These are phyloP conservation scores for Silene conica DNA, from an alignment of 148 eudicot genomes.

Conservation along the genomic window DNA sequence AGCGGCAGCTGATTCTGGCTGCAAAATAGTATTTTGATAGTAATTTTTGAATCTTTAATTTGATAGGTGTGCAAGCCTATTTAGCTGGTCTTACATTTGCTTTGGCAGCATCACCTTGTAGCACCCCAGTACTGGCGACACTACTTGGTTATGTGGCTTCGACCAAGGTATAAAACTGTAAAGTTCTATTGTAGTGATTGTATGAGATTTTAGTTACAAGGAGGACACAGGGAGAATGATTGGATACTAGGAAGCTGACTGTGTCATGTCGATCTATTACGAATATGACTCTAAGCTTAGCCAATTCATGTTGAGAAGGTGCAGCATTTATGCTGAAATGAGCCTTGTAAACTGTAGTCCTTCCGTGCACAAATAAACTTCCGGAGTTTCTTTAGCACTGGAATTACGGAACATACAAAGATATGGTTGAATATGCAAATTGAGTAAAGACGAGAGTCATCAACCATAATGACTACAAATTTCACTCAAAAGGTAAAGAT, in stretches of 20 bases:
- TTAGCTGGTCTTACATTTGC: slow-evolving; percentile 98
- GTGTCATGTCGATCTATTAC: background rate
- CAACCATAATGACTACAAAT: background rate
- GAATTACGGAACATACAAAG: background rate
- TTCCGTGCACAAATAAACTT: background rate
- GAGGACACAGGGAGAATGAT: background rate
- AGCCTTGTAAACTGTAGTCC: background rate
- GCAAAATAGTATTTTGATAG: slow-evolving; percentile 7
- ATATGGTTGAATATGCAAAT: background rate
- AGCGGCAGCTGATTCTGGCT: slow-evolving; percentile 5
- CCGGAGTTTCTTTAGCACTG: background rate
- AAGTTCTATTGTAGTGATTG: background rate
- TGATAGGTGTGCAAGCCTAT: slow-evolving; percentile 92
- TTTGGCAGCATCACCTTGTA: slow-evolving; percentile 98
- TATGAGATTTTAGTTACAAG: background rate
- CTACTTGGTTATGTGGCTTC: slow-evolving; percentile 90
- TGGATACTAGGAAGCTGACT: background rate
- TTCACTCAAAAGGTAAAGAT: background rate
- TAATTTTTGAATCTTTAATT: background rate
- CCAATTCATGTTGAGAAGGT: slow-evolving; percentile 3
- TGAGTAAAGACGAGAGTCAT: background rate
- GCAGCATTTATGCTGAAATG: background rate
- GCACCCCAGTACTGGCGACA: slow-evolving; percentile 95
- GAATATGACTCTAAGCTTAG: background rate
- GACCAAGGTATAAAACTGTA: slow-evolving; percentile 68